Evolutionary conservation across 2,329 filamentous ascomycete species (phyloP), one percentile per base, ranked within the genome.

Genomic region (Fusarium musae): DNA sequence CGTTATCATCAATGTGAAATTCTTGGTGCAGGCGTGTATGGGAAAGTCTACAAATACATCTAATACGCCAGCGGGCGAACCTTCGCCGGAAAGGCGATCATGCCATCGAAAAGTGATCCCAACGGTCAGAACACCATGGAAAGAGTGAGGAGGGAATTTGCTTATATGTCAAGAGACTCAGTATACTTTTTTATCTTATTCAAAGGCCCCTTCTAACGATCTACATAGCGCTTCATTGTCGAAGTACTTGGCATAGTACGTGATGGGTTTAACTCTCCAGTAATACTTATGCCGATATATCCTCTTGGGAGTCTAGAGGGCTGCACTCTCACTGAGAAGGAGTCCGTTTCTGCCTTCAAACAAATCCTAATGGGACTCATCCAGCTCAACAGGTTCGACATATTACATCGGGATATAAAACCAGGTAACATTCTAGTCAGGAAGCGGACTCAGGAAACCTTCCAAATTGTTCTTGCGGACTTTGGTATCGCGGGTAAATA

Each of bases 1-100:
- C 16, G 42, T 6, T 44, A 44, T 26, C 10, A 44, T 12, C 5
- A 7, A 26, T 10, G 6, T 9, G 16, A 26, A 26, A 19, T 12
- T 17, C 42, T 44, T 12, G n/a, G 42, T 3, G 6, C 26, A 26
- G 42, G 42, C 3, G n/a, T 16, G 42, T 44, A 12, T 26, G 23
- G 42, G 3, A 10, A 16, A 9, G 23, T 44, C 6, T 26, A 26
- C 7, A 4, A 5, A 12, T 44, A 26, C 17, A 19, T 6, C 0
- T 16, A 44, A 44, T 44, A 26, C 10, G 16, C 23, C 16, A 44
- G 6, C 10, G 42, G 42, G 3, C 42, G n/a, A 5, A 12, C 10
- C 0, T 44, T 6, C 1, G 23, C 42, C 12, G 16, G 42, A 19
- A 44, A 44, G 4, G 42, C 23, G 8, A 44, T 44, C 23, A 26